Conservation (phyloP, 306 rosid species). For the Cicer arietinum region DNA sequence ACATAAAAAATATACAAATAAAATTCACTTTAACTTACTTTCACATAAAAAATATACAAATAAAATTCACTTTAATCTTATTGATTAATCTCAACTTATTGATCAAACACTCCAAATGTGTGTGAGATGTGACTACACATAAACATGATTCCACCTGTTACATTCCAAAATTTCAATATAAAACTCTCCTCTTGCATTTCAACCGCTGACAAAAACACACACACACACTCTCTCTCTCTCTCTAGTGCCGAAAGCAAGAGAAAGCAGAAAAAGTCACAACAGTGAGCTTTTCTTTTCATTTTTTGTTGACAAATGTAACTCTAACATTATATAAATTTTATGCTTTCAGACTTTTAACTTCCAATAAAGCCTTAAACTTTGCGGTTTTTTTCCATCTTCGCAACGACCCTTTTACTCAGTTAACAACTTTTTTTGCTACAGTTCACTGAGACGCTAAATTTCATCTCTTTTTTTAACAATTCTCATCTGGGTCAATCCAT, state of each 20-base stretch:
- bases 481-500: conserved; percentile 54
- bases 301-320: conserved; percentile 46
- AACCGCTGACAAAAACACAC: conserved; percentile 37
- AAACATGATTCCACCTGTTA: neutral
- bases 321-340: conserved; percentile 43
- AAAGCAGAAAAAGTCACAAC: neutral
- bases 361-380: conserved; percentile 51
- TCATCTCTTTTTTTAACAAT: neutral
- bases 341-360: conserved; percentile 31
- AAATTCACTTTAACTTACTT: too few relatives aligned
- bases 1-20: too few relatives aligned
- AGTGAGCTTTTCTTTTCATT: conserved; percentile 39
- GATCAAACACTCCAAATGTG: too few relatives aligned
- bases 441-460: neutral
- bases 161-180: conserved; percentile 12
- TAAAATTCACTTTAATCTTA: too few relatives aligned
- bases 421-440: neutral
- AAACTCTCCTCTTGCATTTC: conserved; percentile 30
- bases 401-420: neutral
- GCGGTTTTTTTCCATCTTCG: conserved; percentile 14
- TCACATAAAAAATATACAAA: too few relatives aligned
- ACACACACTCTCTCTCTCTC: neutral
- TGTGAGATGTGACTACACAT: too few relatives aligned
- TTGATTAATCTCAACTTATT: too few relatives aligned
- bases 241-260: conserved; percentile 16